A percentile compares a stretch with the other conserved stretches of the same genome.
Conservation (phyloP, 176 grass and related monocot species). For the Oryza brachyantha region DNA sequence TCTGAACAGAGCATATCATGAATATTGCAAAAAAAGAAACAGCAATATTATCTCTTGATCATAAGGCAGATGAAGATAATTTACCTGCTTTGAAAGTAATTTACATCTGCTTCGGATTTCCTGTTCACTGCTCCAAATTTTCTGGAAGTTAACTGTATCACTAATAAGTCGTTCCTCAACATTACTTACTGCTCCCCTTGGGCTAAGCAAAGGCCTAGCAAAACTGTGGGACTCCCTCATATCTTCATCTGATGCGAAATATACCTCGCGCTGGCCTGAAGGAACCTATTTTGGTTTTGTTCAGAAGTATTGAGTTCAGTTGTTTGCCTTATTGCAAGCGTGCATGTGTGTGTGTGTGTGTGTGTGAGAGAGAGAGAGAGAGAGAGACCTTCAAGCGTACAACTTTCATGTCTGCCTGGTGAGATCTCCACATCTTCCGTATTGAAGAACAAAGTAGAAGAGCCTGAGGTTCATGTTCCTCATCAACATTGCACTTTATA, state of each 20-base stretch:
- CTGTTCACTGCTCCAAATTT: slow-evolving; percentile 94
- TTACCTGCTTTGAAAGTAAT: slow-evolving; percentile 92
- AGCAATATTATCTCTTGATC: background rate
- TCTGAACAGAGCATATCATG: slow-evolving; percentile 13
- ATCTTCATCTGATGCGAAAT: slow-evolving; percentile 72
- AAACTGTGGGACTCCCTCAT: slow-evolving; percentile 56
- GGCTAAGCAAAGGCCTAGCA: slow-evolving; percentile 70
- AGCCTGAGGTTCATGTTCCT: slow-evolving; percentile 66
- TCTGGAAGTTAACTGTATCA: slow-evolving; percentile 70
- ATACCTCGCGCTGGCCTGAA: slow-evolving; percentile 63
- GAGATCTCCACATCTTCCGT: slow-evolving; percentile 85
- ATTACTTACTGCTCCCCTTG: slow-evolving; percentile 66
- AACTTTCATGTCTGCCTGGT: slow-evolving; percentile 62
- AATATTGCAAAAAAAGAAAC: background rate
- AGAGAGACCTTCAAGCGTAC: slow-evolving; percentile 67
- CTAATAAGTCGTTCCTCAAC: slow-evolving; percentile 52
- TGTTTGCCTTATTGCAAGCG: background rate
- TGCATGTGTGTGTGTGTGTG: too few species aligned
- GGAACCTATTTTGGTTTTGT: slow-evolving; percentile 60
- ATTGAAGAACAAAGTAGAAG: slow-evolving; percentile 73
- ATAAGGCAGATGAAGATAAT: slow-evolving; percentile 14
- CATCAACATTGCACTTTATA: slow-evolving; percentile 66
- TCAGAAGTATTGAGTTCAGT: slow-evolving; percentile 8
- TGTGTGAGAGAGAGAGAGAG: background rate
- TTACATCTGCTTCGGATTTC: slow-evolving; percentile 77